A percentile compares a stretch with the other conserved stretches of the same genome.
Conservation (phyloP, 1,139 yeast genomes). For the Eremothecium gossypii region DNA sequence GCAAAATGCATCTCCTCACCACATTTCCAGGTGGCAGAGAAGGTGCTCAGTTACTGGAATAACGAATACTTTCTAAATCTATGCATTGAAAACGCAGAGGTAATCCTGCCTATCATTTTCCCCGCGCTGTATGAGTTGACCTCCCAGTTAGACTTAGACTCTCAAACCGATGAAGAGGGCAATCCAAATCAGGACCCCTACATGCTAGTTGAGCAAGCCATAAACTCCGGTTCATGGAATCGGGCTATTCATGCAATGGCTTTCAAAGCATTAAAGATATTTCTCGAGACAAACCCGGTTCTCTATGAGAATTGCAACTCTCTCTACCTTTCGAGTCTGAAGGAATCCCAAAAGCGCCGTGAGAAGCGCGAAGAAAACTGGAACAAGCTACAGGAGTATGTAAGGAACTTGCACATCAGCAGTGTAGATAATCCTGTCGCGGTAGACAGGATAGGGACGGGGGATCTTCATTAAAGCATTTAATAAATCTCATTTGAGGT, state of each 20-base stretch:
- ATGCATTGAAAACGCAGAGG: constrained; percentile 86
- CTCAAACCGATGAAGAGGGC: constrained; percentile 31
- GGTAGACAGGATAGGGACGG: not conserved
- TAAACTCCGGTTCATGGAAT: constrained; percentile 56
- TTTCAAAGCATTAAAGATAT: constrained; percentile 80
- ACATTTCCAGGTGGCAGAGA: constrained; percentile 95
- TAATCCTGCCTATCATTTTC: constrained; percentile 84
- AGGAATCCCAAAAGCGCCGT: constrained; percentile 28
- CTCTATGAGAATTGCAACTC: constrained; percentile 88
- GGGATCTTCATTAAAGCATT: not conserved
- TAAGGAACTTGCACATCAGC: constrained; percentile 31
- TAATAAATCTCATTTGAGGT: not conserved
- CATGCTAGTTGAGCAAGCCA: constrained; percentile 32
- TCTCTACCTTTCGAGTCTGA: constrained; percentile 47
- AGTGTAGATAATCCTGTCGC: constrained; percentile 3
- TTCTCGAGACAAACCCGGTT: constrained; percentile 88
- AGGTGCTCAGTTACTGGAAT: constrained; percentile 88
- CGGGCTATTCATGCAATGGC: constrained; percentile 87
- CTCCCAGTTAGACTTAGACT: constrained; percentile 37
- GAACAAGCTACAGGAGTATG: constrained; percentile 63
- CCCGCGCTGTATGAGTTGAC: constrained; percentile 83
- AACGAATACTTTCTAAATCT: constrained; percentile 87
- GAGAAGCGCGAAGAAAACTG: constrained; percentile 61
- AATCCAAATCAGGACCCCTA: constrained; percentile 27
- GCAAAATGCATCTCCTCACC: constrained; percentile 92